phyloP scores from a whole-genome alignment of 1,139 yeast species.

The Taiozyma sp. region DNA sequence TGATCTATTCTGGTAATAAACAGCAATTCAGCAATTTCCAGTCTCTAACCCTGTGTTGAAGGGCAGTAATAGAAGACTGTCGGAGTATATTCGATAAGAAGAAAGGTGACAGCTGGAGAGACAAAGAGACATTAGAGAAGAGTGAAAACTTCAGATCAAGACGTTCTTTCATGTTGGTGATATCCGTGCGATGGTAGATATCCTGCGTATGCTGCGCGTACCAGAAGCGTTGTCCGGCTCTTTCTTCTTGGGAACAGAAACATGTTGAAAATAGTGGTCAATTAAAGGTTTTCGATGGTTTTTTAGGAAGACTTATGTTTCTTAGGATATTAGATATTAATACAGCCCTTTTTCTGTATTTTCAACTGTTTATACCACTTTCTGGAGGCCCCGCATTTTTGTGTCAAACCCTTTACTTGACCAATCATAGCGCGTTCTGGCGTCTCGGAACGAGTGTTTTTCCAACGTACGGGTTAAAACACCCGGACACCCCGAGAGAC shows the following conservation, averaged over 20 bases:
- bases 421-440: not conserved
- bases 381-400: not conserved
- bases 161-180: not conserved
- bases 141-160: not conserved
- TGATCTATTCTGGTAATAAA: not conserved
- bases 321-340: too few species aligned
- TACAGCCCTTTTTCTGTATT: too few species aligned
- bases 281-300: not conserved
- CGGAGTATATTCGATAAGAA: not conserved
- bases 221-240: not conserved
- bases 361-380: not conserved
- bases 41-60: not conserved
- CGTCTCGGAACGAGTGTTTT: conserved; percentile 2
- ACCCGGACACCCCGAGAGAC: not conserved
- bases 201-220: not conserved
- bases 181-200: not conserved
- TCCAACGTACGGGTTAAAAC: not conserved
- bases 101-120: not conserved
- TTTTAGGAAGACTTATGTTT: not conserved
- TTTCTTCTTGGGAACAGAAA: not conserved
- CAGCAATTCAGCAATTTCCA: not conserved
- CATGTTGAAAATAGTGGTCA: not conserved
- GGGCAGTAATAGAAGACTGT: not conserved
- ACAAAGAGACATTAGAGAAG: not conserved
- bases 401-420: not conserved